Conservation (phyloP, 805 yeast species). For the Hanseniaspora taiwanica region DNA sequence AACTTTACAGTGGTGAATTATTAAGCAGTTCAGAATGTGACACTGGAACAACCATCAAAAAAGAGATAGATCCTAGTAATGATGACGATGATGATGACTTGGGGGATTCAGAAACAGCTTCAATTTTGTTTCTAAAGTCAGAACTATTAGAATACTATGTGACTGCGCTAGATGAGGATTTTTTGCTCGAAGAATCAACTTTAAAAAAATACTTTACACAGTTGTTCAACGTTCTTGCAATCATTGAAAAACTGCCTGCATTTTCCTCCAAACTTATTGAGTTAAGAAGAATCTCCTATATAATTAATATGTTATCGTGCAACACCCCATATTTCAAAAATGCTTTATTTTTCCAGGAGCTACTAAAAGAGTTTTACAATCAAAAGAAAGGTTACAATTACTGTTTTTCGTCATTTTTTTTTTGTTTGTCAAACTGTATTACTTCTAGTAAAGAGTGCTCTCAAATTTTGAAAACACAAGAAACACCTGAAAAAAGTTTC, state of each 20-base stretch:
- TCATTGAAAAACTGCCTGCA: too few relatives aligned
- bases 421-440: constrained; percentile 17
- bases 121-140: constrained; percentile 2
- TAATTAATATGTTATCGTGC: constrained; percentile 2
- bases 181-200: too few relatives aligned
- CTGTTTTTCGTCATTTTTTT: constrained; percentile 2
- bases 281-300: constrained; percentile 16
- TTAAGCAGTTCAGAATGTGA: too few relatives aligned
- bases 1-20: not conserved
- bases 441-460: constrained; percentile 11
- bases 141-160: constrained; percentile 11
- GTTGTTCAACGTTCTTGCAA: too few relatives aligned
- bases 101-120: constrained; percentile 12
- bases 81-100: constrained; percentile 12
- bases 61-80: too few relatives aligned
- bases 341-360: not conserved
- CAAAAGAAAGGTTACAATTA: constrained; percentile 1
- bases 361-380: not conserved
- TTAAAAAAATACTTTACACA: too few relatives aligned
- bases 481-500: not conserved
- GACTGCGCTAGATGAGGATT: too few relatives aligned
- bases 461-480: not conserved
- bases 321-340: not conserved
- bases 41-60: too few relatives aligned
- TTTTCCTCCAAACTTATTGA: constrained; percentile 15